Percentiles rank a stretch among this genome's conserved stretches.
phyloP scores from a whole-genome alignment of 305 asterid species.

The Rubia balearica region DNA sequence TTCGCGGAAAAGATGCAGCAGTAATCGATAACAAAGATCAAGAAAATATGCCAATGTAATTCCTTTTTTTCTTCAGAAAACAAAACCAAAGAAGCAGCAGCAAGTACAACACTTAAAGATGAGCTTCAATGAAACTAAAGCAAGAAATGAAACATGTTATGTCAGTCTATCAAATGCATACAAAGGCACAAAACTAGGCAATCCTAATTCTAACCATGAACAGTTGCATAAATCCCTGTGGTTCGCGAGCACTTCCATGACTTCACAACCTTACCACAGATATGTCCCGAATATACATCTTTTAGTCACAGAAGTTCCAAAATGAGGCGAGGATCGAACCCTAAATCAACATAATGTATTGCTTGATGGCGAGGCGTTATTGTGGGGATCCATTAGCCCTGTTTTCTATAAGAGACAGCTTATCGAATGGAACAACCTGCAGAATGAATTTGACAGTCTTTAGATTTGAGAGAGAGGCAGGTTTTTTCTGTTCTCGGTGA shows the following conservation, averaged over 20 bases:
- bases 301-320: not conserved
- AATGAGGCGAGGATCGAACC: not conserved
- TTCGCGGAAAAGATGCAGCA: not conserved
- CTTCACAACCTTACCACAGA: not conserved
- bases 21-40: not conserved
- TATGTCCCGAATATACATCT: not conserved
- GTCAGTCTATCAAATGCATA: not conserved
- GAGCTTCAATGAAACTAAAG: not conserved
- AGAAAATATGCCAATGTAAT: not conserved
- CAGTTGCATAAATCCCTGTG: not conserved
- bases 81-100: not conserved
- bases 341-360: not conserved
- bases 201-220: not conserved
- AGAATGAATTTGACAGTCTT: conserved; percentile 4
- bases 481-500: not conserved
- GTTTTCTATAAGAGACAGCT: conserved; percentile 18
- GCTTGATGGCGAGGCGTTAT: conserved; percentile 9
- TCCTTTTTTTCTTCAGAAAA: not conserved
- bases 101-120: not conserved
- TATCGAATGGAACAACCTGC: conserved; percentile 40
- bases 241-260: conserved; percentile 2
- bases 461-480: not conserved
- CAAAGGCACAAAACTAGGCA: not conserved
- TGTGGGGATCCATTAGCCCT: conserved; percentile 8
- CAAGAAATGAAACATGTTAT: not conserved